Evolutionary conservation across 345 rosid genomes (phyloP).

Genomic region (Pugionium dolabratum): DNA sequence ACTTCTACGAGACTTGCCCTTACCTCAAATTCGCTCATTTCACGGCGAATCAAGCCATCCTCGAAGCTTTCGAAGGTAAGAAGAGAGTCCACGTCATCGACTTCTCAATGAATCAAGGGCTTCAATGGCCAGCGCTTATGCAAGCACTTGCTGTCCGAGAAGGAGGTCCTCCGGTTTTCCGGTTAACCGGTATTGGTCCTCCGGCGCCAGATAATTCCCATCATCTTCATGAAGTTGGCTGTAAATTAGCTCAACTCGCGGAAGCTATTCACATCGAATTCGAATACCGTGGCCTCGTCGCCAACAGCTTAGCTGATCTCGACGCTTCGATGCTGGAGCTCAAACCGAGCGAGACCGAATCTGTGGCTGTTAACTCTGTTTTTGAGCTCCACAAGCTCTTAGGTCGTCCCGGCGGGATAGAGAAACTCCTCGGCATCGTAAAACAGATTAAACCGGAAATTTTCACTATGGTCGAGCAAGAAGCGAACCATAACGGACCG

Average conservation of each 20-base stretch:
- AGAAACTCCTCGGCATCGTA: conserved; percentile 60
- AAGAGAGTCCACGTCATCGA: conserved; percentile 74
- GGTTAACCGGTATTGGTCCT: conserved; percentile 82
- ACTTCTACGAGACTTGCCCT: conserved; percentile 85
- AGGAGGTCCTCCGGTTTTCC: conserved; percentile 75
- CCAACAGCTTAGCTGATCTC: conserved; percentile 74
- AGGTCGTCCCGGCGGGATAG: conserved; percentile 64
- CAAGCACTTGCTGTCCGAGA: conserved; percentile 69
- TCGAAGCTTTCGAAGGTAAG: conserved; percentile 74
- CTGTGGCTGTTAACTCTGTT: conserved; percentile 81
- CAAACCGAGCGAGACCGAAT: conserved; percentile 54
- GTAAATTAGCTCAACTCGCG: conserved; percentile 81
- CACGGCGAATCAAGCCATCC: conserved; percentile 85
- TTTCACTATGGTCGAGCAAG: conserved; percentile 82
- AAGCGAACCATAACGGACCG: conserved; percentile 76
- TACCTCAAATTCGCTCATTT: conserved; percentile 91
- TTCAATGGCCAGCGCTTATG: conserved; percentile 92
- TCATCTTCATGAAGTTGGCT: conserved; percentile 69
- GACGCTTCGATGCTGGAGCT: conserved; percentile 73
- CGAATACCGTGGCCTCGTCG: conserved; percentile 77
- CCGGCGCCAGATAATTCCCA: conserved; percentile 64
- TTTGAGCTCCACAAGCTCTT: conserved; percentile 73
- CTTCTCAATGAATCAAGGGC: conserved; percentile 75
- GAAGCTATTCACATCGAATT: conserved; percentile 66
- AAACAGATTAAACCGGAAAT: conserved; percentile 67